phyloP scores from a whole-genome alignment of 1,139 yeast genomes.

The Zygosaccharomyces sapae region DNA sequence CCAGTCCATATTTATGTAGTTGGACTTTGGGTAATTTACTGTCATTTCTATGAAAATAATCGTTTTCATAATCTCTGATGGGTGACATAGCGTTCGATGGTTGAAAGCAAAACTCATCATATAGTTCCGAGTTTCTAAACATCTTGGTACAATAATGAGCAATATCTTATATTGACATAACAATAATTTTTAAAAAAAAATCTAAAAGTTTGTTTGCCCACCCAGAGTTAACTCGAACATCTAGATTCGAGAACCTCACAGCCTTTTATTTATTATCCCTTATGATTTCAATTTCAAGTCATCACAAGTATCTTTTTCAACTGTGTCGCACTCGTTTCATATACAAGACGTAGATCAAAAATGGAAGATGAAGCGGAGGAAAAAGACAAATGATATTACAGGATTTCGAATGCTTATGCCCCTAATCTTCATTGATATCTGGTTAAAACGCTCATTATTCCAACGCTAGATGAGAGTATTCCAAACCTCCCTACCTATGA shows the following conservation, averaged over 20 bases:
- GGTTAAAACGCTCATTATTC: not conserved
- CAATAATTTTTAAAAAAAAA: not conserved
- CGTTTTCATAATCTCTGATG: slow-evolving; percentile 32
- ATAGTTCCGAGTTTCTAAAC: slow-evolving; percentile 29
- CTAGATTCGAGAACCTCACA: not conserved
- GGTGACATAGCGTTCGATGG: slow-evolving; percentile 31
- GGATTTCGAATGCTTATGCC: not conserved
- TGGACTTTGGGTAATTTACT: slow-evolving; percentile 20
- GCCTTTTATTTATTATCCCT: not conserved
- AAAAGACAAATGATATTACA: not conserved
- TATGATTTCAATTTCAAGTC: not conserved
- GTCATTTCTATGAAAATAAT: slow-evolving; percentile 29
- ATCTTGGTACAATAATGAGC: slow-evolving; percentile 11
- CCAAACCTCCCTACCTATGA: slow-evolving; percentile 87
- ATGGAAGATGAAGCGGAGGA: not conserved
- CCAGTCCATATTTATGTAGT: not conserved
- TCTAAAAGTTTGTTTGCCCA: not conserved
- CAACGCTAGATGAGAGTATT: slow-evolving; percentile 31
- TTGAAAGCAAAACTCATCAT: slow-evolving; percentile 24
- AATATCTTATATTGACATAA: not conserved
- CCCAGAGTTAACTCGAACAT: not conserved
- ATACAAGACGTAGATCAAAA: not conserved
- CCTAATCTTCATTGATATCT: not conserved
- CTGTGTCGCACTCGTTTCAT: slow-evolving; percentile 9
- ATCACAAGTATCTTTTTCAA: not conserved